Base-by-base conservation (phyloP, 331 rosid genomes). In the Malus hybrid region DNA sequence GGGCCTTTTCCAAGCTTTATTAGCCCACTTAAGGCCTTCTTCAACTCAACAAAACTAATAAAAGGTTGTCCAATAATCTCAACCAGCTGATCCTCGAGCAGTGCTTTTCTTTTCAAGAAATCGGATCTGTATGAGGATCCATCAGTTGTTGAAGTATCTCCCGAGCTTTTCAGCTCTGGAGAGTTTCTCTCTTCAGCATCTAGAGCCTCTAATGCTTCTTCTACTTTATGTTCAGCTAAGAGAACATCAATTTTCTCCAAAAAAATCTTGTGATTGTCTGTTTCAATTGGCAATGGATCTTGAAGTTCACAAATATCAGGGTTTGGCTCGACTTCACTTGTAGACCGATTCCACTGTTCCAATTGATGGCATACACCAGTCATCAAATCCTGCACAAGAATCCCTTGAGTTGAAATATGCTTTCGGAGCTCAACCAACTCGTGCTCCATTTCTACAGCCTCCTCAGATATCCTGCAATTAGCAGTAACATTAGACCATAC, bases 381-480 rank as follows among this genome's bases (percentile, higher is more conserved):
- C 96, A 94, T 87, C 89, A 94, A 86, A 87, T 94, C 99, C 85
- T 92, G 89, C 70, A 94, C 99, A 73, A 92, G 88, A 83, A 92
- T 90, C 75, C 97, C 90, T 79, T 92, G 99, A 55, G 96, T 79
- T 50, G 96, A 92, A 70, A 87, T 87, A 85, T 92, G 96, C 86
- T 94, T 92, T 80, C 61, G 92, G 79, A 94, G 85, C 88, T 94
- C 99, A 77, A 88, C 85, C 83, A 92, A 81, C 76, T 94, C 97
- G 83, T 92, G 97, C 70, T 94, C 87, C 84, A 91, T 93, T 85
- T 94, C 97, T 78, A 87, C 93, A 20, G 97, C 96, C 86, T 94
- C 99, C 80, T 92, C 99, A 83, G 97, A 90, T 82, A 94, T 90
- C 90, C 99, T 94, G 78, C 75, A 87, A 62, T 67, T 72, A 62